Percentiles rank a stretch among this genome's conserved stretches.
phyloP scores from a whole-genome alignment of 2,329 filamentous ascomycete species.

The Purpureocillium lavendulum region DNA sequence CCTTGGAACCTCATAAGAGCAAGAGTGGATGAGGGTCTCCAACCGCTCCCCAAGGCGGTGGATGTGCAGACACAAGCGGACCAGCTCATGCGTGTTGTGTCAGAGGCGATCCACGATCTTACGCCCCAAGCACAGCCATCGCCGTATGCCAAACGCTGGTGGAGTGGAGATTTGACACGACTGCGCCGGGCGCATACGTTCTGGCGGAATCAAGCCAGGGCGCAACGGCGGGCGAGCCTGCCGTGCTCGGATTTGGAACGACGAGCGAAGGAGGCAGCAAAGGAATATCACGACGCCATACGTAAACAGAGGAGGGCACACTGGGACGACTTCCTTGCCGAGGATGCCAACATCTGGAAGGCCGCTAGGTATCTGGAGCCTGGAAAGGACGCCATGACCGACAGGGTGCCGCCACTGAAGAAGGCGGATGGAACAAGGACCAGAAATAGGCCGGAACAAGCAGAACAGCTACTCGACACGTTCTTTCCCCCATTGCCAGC shows the following conservation, averaged over 20 bases:
- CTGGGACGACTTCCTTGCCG: conserved; percentile 16
- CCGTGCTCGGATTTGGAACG: neutral
- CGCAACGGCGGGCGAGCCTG: neutral
- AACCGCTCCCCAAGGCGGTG: neutral
- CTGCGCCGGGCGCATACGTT: conserved; percentile 2
- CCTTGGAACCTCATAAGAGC: neutral
- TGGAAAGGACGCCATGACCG: conserved; percentile 8
- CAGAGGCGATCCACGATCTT: conserved; percentile 1
- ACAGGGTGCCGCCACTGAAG: conserved; percentile 12
- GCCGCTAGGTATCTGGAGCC: conserved; percentile 15
- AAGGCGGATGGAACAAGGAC: too few relatives aligned
- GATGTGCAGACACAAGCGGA: conserved; percentile 2
- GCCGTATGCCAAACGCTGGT: conserved; percentile 3
- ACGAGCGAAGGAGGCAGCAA: conserved; percentile 1
- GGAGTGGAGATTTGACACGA: conserved; percentile 1
- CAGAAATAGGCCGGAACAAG: too few relatives aligned
- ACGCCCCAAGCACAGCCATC: neutral
- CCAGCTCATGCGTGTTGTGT: conserved; percentile 1
- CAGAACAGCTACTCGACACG: too few relatives aligned
- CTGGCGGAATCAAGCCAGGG: conserved; percentile 5
- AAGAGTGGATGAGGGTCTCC: neutral
- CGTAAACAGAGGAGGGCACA: conserved; percentile 15
- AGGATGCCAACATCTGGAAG: conserved; percentile 10
- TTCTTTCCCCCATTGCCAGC: too few relatives aligned
- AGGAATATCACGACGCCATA: conserved; percentile 7